A percentile compares a stretch with the other conserved stretches of the same genome.
phyloP scores from a whole-genome alignment of 257 asterid genomes.

The Anisodus acutangulus region DNA sequence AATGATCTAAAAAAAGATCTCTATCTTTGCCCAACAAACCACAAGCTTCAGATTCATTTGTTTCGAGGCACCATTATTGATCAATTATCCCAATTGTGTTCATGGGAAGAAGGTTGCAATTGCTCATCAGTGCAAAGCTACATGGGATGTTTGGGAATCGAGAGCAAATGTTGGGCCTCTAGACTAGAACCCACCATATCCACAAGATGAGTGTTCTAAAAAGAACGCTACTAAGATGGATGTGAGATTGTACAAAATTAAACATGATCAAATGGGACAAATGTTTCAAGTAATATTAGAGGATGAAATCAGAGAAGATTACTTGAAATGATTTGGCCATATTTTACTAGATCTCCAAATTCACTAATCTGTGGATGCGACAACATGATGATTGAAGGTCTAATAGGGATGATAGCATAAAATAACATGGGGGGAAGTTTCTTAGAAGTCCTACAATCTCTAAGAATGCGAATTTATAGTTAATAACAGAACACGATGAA shows the following conservation, averaged over 20 bases:
- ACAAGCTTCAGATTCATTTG: not conserved
- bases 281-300: not conserved
- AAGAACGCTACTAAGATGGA: not conserved
- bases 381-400: not conserved
- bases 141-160: not conserved
- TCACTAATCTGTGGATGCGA: not conserved
- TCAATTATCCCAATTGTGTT: not conserved
- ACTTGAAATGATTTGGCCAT: not conserved
- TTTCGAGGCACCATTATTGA: not conserved
- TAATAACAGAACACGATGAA: not conserved
- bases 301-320: slow-evolving; percentile 14
- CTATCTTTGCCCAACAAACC: not conserved
- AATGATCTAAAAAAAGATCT: not conserved
- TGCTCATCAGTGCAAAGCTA: not conserved
- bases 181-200: slow-evolving; percentile 4
- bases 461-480: not conserved
- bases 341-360: not conserved
- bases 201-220: not conserved
- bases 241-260: not conserved
- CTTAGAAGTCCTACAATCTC: not conserved
- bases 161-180: slow-evolving; percentile 14
- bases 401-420: not conserved
- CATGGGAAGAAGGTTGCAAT: not conserved
- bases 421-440: not conserved
- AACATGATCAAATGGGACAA: not conserved